Evolutionary conservation across 352 stramenopile species (phyloP).

Genomic region (Salisapilia sapeloensis): DNA sequence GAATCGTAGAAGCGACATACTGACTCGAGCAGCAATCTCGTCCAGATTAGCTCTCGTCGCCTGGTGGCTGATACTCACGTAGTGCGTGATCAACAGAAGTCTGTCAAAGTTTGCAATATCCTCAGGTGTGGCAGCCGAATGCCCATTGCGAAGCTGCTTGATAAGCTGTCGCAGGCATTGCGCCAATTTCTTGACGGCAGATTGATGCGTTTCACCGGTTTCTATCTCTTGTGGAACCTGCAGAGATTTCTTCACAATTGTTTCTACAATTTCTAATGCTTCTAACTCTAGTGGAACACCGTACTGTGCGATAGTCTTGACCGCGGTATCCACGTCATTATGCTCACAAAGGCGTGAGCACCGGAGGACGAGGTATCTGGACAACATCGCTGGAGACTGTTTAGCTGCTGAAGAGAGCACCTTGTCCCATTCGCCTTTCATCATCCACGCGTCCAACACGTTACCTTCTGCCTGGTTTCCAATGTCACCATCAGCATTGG

Average conservation of each 20-base stretch:
- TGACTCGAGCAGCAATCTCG: conserved; percentile 61
- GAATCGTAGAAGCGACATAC: conserved; percentile 83
- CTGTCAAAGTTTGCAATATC: conserved; percentile 60
- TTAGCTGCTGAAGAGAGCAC: conserved; percentile 78
- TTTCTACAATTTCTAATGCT: conserved; percentile 33
- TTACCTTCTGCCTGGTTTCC: conserved; percentile 15
- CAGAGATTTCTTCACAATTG: conserved; percentile 33
- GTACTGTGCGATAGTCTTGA: conserved; percentile 64
- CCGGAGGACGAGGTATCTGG: conserved; percentile 78
- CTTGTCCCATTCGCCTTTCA: conserved; percentile 88
- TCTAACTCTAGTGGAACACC: conserved; percentile 46
- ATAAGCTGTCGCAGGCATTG: conserved; percentile 44
- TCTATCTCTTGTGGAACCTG: conserved; percentile 26
- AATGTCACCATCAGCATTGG: conserved; percentile 15
- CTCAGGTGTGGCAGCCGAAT: conserved; percentile 28
- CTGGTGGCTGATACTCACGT: conserved; percentile 57
- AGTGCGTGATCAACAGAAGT: conserved; percentile 60
- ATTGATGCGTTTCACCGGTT: conserved; percentile 16
- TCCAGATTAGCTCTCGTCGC: conserved; percentile 31
- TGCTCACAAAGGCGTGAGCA: conserved; percentile 54
- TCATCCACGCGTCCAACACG: conserved; percentile 84
- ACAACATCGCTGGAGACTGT: conserved; percentile 45
- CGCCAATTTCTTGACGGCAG: conserved; percentile 37
- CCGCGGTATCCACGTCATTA: conserved; percentile 50
- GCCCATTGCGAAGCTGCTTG: conserved; percentile 45